These are phyloP conservation scores for Macadamia tetraphylla DNA, from an alignment of 164 flowering plant genomes.

Conservation along the genomic window DNA sequence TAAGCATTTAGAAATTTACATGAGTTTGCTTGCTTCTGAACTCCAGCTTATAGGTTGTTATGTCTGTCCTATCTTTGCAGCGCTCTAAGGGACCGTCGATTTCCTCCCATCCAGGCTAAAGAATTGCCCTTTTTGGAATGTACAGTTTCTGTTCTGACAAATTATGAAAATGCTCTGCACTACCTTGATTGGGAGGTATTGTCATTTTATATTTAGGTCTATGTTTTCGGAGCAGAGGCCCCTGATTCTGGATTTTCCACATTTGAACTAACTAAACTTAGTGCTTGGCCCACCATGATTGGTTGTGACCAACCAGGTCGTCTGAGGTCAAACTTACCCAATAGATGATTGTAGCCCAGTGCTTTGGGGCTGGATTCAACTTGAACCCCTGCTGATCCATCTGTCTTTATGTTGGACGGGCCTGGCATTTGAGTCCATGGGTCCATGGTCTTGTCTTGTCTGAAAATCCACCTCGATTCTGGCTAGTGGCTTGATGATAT, in stretches of 20 bases:
- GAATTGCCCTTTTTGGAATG: slow-evolving; percentile 90
- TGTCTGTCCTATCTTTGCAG: slow-evolving; percentile 37
- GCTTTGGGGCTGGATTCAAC: no score
- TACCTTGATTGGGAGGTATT: slow-evolving; percentile 98
- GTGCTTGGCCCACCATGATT: neutral
- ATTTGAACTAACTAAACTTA: neutral
- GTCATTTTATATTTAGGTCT: neutral
- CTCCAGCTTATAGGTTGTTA: slow-evolving; percentile 8
- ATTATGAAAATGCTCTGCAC: slow-evolving; percentile 72
- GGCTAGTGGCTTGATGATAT: no score
- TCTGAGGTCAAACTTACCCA: neutral
- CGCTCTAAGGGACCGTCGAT: slow-evolving; percentile 90
- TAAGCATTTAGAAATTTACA: slow-evolving; percentile 5
- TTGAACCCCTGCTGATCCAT: no score
- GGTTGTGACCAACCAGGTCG: neutral
- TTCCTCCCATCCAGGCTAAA: slow-evolving; percentile 90
- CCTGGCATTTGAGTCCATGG: no score
- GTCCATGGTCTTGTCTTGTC: no score
- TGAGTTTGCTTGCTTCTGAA: neutral
- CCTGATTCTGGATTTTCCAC: neutral
- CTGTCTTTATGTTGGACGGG: no score
- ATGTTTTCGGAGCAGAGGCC: slow-evolving; percentile 1
- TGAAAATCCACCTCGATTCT: no score
- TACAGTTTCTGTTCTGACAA: slow-evolving; percentile 83
- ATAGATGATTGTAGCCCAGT: neutral